Percentiles rank a stretch among this genome's conserved stretches.
These are phyloP conservation scores for Ascosphaera acerosa DNA, from an alignment of 2,329 filamentous ascomycete species.

Conservation along the genomic window DNA sequence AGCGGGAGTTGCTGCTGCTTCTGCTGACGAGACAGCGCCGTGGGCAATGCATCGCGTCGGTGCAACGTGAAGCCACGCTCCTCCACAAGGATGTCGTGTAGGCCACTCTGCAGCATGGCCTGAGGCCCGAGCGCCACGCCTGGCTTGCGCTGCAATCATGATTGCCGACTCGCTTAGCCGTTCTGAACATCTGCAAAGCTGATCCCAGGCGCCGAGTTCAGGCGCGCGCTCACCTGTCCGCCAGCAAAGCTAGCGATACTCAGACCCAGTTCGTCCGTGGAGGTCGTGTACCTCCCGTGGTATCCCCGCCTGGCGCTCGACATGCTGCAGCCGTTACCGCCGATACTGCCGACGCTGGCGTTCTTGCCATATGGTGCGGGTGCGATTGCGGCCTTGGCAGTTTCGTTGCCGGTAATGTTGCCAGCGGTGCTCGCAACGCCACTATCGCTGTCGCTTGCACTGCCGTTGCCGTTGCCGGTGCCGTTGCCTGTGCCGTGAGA, in stretches of 20 bases:
- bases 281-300: no score
- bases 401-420: no score
- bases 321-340: no score
- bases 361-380: no score
- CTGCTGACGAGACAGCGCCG: conserved; percentile 52
- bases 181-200: conserved; percentile 3
- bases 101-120: conserved; percentile 67
- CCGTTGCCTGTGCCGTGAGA: no score
- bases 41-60: conserved; percentile 60
- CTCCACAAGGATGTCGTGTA: conserved; percentile 56
- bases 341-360: no score
- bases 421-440: no score
- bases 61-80: conserved; percentile 76
- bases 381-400: no score
- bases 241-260: conserved; percentile 93
- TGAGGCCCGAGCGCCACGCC: conserved; percentile 80
- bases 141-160: conserved; percentile 41
- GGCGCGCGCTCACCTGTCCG: conserved; percentile 44
- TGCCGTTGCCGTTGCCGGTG: no score
- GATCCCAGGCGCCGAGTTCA: background rate
- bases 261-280: conserved; percentile 70
- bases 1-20: no score
- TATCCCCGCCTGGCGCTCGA: no score
- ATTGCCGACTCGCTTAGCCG: background rate
- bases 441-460: no score